These are phyloP conservation scores for Microstroma glucosiphilum DNA, from an alignment of 1,284 basidiomycete species.

Conservation along the genomic window DNA sequence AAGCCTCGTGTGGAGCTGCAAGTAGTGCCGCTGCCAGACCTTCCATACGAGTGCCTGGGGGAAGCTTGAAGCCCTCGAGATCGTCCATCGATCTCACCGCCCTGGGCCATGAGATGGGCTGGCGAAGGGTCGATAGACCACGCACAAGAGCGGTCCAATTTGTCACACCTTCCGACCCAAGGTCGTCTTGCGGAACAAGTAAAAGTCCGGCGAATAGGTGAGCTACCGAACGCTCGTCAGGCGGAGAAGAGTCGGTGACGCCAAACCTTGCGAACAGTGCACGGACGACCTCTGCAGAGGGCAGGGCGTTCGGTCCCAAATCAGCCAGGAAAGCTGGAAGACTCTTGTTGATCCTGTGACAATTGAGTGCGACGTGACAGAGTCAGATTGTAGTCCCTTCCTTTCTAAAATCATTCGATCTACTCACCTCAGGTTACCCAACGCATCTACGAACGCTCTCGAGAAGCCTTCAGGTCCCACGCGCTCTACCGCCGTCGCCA, in stretches of 20 bases:
- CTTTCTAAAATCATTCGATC: conserved; percentile 18
- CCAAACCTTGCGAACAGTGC: conserved; percentile 36
- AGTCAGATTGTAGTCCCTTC: conserved; percentile 4
- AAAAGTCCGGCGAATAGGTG: conserved; percentile 41
- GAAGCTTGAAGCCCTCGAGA: conserved; percentile 51
- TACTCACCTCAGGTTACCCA: conserved; percentile 23
- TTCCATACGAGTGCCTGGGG: conserved; percentile 48
- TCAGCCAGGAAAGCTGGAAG: conserved; percentile 27
- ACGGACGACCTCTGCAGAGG: conserved; percentile 26
- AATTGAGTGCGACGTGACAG: conserved; percentile 2
- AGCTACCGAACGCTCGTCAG: conserved; percentile 31
- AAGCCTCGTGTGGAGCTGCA: conserved; percentile 26
- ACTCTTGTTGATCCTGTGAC: conserved; percentile 9
- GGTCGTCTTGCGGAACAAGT: conserved; percentile 23
- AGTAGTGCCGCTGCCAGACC: conserved; percentile 47
- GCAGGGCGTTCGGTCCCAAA: conserved; percentile 29
- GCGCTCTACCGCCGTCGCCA: conserved; percentile 41
- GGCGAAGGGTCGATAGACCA: conserved; percentile 18
- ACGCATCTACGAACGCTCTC: conserved; percentile 39
- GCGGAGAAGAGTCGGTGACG: conserved; percentile 23
- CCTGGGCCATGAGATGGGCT: conserved; percentile 41
- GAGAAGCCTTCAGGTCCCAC: conserved; percentile 42
- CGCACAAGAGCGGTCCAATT: conserved; percentile 27
- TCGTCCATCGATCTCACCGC: conserved; percentile 52
- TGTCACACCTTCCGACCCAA: conserved; percentile 26